phyloP scores from a whole-genome alignment of 192 early-diverging fungal genomes.

The Mortierella hygrophila region DNA sequence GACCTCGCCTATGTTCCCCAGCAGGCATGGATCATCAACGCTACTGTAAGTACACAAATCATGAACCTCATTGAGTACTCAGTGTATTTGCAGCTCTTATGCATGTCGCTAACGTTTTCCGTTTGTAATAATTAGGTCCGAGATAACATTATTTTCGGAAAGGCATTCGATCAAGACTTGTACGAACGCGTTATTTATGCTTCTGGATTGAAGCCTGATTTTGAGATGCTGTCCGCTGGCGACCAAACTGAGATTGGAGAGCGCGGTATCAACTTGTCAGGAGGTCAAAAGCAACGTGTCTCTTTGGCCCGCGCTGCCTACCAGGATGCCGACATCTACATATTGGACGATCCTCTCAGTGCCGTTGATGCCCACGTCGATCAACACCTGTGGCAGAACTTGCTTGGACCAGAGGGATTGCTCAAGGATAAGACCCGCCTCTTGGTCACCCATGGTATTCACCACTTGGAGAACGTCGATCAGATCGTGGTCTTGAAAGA shows the following conservation, averaged over 20 bases:
- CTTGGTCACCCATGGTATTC: slow-evolving; percentile 84
- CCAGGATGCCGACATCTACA: slow-evolving; percentile 78
- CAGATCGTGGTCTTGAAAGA: slow-evolving; percentile 76
- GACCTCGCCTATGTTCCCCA: slow-evolving; percentile 60
- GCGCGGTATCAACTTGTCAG: slow-evolving; percentile 65
- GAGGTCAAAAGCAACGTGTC: slow-evolving; percentile 92
- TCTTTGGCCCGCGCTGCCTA: slow-evolving; percentile 87
- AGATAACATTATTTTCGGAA: slow-evolving; percentile 88
- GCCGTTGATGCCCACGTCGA: slow-evolving; percentile 69
- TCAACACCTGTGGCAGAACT: slow-evolving; percentile 44
- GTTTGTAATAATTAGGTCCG: slow-evolving; percentile 53
- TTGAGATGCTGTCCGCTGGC: slow-evolving; percentile 37
- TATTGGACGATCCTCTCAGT: slow-evolving; percentile 90
- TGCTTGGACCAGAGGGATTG: slow-evolving; percentile 84
- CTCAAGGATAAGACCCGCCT: slow-evolving; percentile 82
- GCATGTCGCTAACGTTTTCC: neutral
- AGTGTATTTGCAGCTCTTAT: neutral
- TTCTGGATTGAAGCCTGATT: slow-evolving; percentile 27
- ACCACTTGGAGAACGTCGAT: slow-evolving; percentile 77
- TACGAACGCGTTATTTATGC: slow-evolving; percentile 62
- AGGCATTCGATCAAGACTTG: slow-evolving; percentile 67
- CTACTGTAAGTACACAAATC: neutral
- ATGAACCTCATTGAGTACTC: neutral
- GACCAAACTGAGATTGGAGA: slow-evolving; percentile 61
- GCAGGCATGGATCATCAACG: slow-evolving; percentile 48